phyloP scores from a whole-genome alignment of 768 basidiomycete genomes.

The Termitomyces sp. region DNA sequence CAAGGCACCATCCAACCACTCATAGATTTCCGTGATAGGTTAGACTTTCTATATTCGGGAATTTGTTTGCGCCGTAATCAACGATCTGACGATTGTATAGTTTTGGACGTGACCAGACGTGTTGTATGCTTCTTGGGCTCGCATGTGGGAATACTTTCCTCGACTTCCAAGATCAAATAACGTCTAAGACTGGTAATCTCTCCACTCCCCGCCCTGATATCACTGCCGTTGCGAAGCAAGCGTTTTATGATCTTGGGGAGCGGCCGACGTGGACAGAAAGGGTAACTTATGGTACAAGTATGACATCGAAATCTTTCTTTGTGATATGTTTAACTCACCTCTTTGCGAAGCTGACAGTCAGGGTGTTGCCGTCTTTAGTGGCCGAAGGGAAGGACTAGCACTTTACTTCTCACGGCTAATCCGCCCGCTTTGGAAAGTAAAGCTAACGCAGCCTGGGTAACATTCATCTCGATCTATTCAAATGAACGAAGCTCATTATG shows the following conservation, averaged over 20 bases:
- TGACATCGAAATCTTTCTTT: constrained; percentile 12
- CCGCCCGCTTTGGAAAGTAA: constrained; percentile 82
- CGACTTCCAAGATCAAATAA: constrained; percentile 45
- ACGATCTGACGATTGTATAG: constrained; percentile 30
- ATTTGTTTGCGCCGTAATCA: constrained; percentile 1
- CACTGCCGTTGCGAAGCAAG: constrained; percentile 70
- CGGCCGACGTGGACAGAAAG: constrained; percentile 79
- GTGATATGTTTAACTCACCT: background rate
- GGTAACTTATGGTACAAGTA: constrained; percentile 70
- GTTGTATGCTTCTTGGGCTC: constrained; percentile 85
- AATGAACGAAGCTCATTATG: background rate
- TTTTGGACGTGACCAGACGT: constrained; percentile 88
- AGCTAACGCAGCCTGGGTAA: constrained; percentile 62
- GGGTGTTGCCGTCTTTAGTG: constrained; percentile 76
- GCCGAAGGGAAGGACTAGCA: constrained; percentile 83
- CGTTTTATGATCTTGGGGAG: constrained; percentile 82
- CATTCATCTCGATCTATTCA: constrained; percentile 11
- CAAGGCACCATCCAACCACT: constrained; percentile 76
- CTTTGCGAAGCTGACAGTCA: constrained; percentile 49
- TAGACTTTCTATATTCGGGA: constrained; percentile 10
- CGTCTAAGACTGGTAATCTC: constrained; percentile 33
- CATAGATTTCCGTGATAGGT: constrained; percentile 80
- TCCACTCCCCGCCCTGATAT: constrained; percentile 55
- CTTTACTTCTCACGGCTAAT: constrained; percentile 83
- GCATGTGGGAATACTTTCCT: constrained; percentile 82